Conservation (phyloP, 306 rosid genomes). For the Herpetospermum pedunculosum region DNA sequence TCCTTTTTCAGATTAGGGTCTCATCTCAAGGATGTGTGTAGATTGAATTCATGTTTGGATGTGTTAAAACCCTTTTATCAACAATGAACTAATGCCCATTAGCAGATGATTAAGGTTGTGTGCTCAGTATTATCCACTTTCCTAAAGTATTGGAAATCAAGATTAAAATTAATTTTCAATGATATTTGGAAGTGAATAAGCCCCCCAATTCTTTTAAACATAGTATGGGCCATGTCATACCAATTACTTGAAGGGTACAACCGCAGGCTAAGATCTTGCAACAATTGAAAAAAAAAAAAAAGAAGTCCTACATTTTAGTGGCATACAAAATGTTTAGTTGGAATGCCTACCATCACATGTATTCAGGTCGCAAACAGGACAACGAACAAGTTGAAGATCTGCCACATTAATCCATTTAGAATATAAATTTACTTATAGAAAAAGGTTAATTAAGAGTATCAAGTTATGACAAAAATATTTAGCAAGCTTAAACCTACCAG, state of each 20-base stretch:
- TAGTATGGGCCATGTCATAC: background rate
- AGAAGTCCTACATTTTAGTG: background rate
- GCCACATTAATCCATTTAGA: constrained; percentile 25
- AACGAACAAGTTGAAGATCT: constrained; percentile 98
- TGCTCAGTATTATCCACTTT: background rate
- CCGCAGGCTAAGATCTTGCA: background rate
- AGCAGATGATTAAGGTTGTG: background rate
- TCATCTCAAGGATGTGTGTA: background rate
- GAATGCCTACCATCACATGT: constrained; percentile 72
- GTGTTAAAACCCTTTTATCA: background rate
- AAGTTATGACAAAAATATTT: background rate
- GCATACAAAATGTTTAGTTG: background rate
- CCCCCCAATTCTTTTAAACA: background rate
- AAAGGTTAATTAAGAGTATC: background rate
- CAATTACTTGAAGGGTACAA: background rate
- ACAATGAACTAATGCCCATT: background rate
- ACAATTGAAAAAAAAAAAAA: background rate
- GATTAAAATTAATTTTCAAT: background rate
- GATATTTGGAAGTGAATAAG: background rate
- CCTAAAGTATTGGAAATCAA: background rate
- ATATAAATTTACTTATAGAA: constrained; percentile 3
- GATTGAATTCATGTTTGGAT: background rate
- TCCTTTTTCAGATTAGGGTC: background rate
- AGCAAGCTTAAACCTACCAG: constrained; percentile 39
- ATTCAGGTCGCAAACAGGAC: constrained; percentile 89